Percentiles rank a stretch among this genome's conserved stretches.
Evolutionary conservation across 108 stramenopile species (phyloP).

Genomic region (Pseudonitzschia multiseries): DNA sequence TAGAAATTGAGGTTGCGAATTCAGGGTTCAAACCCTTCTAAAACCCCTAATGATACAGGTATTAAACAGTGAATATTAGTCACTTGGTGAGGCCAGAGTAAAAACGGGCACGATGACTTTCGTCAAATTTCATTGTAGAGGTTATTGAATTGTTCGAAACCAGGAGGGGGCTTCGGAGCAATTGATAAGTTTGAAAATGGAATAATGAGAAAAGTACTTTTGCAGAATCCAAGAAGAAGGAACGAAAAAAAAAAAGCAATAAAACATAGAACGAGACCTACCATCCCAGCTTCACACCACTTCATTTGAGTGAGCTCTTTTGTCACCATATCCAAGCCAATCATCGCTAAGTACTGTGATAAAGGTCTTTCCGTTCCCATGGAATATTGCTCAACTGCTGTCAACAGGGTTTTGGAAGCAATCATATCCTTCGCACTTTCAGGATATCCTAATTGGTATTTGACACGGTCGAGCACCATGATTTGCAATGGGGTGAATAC

Average conservation of each 20-base stretch:
- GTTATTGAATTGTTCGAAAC: constrained; percentile 54
- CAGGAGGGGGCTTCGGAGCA: constrained; percentile 46
- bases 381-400: constrained; percentile 80
- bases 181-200: neutral
- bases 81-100: no score
- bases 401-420: constrained; percentile 58
- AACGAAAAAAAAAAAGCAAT: neutral
- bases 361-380: constrained; percentile 80
- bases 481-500: constrained; percentile 80
- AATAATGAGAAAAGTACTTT: constrained; percentile 1
- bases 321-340: constrained; percentile 74
- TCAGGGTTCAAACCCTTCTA: no score
- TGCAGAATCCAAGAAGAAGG: no score
- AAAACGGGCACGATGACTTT: neutral
- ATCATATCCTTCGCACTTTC: constrained; percentile 78
- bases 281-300: constrained; percentile 79
- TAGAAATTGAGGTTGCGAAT: no score
- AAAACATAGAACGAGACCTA: constrained; percentile 10
- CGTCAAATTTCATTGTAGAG: constrained; percentile 8
- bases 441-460: constrained; percentile 86
- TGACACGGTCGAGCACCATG: constrained; percentile 74
- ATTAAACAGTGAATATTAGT: no score
- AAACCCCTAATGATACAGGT: no score
- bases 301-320: constrained; percentile 76
- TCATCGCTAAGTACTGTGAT: constrained; percentile 66